A percentile compares a stretch with the other conserved stretches of the same genome.
These are phyloP conservation scores for Saitozyma sp. DNA, from an alignment of 768 basidiomycete genomes.

Conservation along the genomic window DNA sequence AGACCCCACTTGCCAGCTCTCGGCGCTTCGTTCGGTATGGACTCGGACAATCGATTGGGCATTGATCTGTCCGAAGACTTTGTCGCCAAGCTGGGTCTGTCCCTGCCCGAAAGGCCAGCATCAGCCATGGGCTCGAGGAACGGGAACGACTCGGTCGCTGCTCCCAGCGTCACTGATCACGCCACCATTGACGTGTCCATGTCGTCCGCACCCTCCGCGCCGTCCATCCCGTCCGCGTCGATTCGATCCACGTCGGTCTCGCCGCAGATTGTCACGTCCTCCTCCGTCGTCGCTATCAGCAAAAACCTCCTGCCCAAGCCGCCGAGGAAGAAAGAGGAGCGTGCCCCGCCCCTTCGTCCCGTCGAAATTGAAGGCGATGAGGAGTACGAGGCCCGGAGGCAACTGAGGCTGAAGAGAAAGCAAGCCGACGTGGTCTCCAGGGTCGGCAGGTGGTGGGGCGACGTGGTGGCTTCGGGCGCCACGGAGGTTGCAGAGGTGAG, in stretches of 20 bases:
- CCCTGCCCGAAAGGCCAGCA: background rate
- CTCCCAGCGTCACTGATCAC: too few species aligned
- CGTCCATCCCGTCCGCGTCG: background rate
- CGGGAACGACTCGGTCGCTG: too few species aligned
- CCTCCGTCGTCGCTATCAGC: conserved; percentile 3
- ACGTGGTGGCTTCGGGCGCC: background rate
- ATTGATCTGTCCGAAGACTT: too few species aligned
- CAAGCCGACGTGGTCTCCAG: conserved; percentile 5
- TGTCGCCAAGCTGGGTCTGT: background rate
- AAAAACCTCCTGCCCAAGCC: background rate
- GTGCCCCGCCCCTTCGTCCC: conserved; percentile 2
- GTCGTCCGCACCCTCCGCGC: background rate
- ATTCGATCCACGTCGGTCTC: background rate
- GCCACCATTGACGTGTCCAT: background rate
- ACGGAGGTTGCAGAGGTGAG: background rate
- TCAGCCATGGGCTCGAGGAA: background rate
- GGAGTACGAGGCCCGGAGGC: conserved; percentile 14
- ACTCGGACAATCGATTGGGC: background rate
- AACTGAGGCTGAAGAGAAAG: conserved; percentile 7
- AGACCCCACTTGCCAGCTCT: background rate
- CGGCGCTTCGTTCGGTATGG: background rate
- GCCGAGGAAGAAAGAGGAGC: background rate
- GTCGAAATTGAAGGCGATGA: conserved; percentile 10
- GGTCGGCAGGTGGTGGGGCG: conserved; percentile 4
- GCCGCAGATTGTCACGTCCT: background rate